Base-by-base conservation (phyloP, 805 yeast species). In the Candida odintsovae region DNA sequence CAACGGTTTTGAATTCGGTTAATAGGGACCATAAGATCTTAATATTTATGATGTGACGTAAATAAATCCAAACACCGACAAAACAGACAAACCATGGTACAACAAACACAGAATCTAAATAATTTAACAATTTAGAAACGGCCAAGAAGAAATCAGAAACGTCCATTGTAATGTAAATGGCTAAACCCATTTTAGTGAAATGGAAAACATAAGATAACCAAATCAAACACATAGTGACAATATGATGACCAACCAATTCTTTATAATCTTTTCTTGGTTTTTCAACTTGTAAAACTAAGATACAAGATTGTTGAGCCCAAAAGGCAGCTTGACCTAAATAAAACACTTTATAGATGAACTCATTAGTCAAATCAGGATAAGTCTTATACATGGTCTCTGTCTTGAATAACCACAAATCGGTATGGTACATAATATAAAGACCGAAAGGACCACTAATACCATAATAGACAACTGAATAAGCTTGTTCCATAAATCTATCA, bases 271-370 rank as follows among this genome's bases (percentile, higher is more conserved):
- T 90, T 66, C 99, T 78, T 48, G 97, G 98, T 65, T 88, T 88
- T 67, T 94, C 99, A 50, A 94, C 75, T 65, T 86, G 96, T 52
- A 94, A 73, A 40, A 80, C 69, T 52, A 94, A 72, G 28, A 94
- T 86, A 37, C 86, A 81, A 1, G 95, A 83, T 69, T 94, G 99
- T 70, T 94, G 99, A 20, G 90, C 82, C 99, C 99, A 94, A 67
- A 89, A 94, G 5, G 97, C 86, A 6, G 98, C 97, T 70, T 94
- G 98, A 38, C 86, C 81, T 50, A 94, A 71, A 64, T 94, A 94
- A 63, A 85, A 94, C 13, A 80, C 65, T 69, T 94, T 94, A 71
- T 86, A 85, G 47, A 74, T 70, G 50, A 70, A 75, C 47, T 77
- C 83, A 60, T 86, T 86, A 29, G 83, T 73, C 50, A 77, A 72